Evolutionary conservation across 495 filamentous ascomycete genomes (phyloP).

Genomic region (Pseudoneurospora amorphoporcata): DNA sequence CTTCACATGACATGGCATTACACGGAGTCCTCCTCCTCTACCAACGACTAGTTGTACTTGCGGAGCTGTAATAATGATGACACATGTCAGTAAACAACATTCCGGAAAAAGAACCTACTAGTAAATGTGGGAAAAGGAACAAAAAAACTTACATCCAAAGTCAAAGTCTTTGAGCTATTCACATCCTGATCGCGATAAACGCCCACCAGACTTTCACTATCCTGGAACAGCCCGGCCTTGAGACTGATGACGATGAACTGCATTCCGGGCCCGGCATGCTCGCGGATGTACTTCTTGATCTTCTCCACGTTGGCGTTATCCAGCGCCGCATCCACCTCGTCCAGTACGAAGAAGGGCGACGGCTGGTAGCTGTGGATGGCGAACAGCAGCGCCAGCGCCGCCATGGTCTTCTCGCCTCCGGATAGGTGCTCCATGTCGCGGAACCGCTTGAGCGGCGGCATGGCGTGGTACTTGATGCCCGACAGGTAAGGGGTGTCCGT

Average conservation of each 20-base stretch:
- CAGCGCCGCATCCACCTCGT: conserved; percentile 95
- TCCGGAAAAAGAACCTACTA: not conserved
- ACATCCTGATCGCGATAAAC: conserved; percentile 90
- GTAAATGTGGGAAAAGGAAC: not conserved
- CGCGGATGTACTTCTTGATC: conserved; percentile 88
- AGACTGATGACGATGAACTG: conserved; percentile 97
- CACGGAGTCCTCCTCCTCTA: not conserved
- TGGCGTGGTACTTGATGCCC: conserved; percentile 95
- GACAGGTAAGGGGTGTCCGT: conserved; percentile 77
- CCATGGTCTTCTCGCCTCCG: conserved; percentile 98
- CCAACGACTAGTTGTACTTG: conserved; percentile 17
- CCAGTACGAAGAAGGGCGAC: conserved; percentile 92
- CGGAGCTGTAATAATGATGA: conserved; percentile 16
- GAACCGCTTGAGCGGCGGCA: conserved; percentile 97
- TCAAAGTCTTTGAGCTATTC: conserved; percentile 80
- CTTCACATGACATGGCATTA: not conserved
- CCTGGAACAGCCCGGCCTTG: conserved; percentile 89
- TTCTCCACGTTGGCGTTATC: conserved; percentile 94
- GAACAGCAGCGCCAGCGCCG: conserved; percentile 87
- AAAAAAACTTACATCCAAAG: conserved; percentile 71
- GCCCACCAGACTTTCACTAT: conserved; percentile 85
- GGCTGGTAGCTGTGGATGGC: conserved; percentile 94
- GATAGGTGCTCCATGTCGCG: conserved; percentile 98
- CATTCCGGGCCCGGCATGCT: conserved; percentile 92
- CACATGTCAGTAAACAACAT: not conserved